phyloP scores from a whole-genome alignment of 257 asterid species.

The Nicotiana tomentosiformis region DNA sequence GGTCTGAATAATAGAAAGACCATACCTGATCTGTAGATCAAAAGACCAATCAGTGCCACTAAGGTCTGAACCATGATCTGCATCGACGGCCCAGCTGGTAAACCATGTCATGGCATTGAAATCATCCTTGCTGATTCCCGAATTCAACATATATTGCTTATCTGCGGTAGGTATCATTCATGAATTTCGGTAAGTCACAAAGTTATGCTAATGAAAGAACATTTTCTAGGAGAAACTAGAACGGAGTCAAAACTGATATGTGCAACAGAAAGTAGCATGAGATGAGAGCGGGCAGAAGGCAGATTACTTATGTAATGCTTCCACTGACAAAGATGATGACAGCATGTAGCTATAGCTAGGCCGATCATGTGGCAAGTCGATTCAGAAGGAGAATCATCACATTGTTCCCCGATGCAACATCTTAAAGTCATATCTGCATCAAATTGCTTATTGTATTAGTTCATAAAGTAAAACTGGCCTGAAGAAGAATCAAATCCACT shows the following conservation, averaged over 20 bases:
- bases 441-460: slow-evolving; percentile 10
- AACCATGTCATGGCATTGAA: slow-evolving; percentile 88
- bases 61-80: slow-evolving; percentile 65
- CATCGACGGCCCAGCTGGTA: slow-evolving; percentile 99
- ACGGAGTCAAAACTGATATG: neutral
- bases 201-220: neutral
- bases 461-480: neutral
- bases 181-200: neutral
- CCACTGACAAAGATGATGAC: slow-evolving; percentile 99
- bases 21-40: slow-evolving; percentile 39
- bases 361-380: slow-evolving; percentile 45
- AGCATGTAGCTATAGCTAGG: slow-evolving; percentile 86
- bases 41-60: slow-evolving; percentile 30
- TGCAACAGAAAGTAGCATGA: neutral
- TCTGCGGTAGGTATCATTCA: slow-evolving; percentile 31
- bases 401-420: slow-evolving; percentile 50
- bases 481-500: neutral
- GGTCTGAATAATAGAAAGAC: neutral
- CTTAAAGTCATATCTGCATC: slow-evolving; percentile 73
- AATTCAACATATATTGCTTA: slow-evolving; percentile 48
- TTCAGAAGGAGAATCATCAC: slow-evolving; percentile 24
- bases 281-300: neutral
- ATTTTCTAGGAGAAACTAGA: neutral
- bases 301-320: slow-evolving; percentile 62
- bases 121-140: slow-evolving; percentile 71